A percentile compares a stretch with the other conserved stretches of the same genome.
These are phyloP conservation scores for Aspergillus terreus DNA, from an alignment of 2,329 filamentous ascomycete species.

Conservation along the genomic window DNA sequence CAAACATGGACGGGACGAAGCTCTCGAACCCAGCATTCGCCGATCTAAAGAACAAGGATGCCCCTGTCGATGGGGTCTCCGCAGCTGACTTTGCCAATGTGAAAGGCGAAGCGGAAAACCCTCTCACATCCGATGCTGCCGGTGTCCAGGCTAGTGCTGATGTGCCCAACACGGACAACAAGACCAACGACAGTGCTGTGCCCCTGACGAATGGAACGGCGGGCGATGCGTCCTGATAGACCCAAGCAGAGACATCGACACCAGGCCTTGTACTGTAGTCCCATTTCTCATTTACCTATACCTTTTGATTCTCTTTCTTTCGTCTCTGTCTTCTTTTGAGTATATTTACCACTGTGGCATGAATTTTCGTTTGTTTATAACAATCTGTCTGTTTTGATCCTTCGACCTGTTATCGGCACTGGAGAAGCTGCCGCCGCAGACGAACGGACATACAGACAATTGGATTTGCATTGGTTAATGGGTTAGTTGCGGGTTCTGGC, in stretches of 20 bases:
- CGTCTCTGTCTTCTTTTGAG: neutral
- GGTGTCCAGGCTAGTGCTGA: conserved; percentile 9
- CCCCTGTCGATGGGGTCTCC: conserved; percentile 8
- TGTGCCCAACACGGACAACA: conserved; percentile 14
- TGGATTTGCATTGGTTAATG: neutral
- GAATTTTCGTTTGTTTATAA: neutral
- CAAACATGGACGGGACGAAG: conserved; percentile 15
- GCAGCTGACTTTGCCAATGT: conserved; percentile 11
- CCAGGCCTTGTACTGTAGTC: conserved; percentile 3
- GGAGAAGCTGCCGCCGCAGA: neutral
- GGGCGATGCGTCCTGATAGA: conserved; percentile 46
- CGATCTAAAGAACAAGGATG: conserved; percentile 46
- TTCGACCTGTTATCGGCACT: neutral
- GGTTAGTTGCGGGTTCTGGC: neutral
- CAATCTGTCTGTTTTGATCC: neutral
- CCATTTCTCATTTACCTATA: neutral
- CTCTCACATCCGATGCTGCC: conserved; percentile 11
- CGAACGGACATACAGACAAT: too few relatives aligned
- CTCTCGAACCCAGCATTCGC: conserved; percentile 5
- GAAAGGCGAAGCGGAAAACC: conserved; percentile 13
- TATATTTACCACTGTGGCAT: neutral
- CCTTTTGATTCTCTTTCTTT: neutral
- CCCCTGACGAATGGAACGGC: conserved; percentile 55
- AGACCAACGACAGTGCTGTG: conserved; percentile 35
- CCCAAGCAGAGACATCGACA: neutral